Base-by-base conservation (phyloP, 306 rosid genomes). In the Prosopis cineraria region DNA sequence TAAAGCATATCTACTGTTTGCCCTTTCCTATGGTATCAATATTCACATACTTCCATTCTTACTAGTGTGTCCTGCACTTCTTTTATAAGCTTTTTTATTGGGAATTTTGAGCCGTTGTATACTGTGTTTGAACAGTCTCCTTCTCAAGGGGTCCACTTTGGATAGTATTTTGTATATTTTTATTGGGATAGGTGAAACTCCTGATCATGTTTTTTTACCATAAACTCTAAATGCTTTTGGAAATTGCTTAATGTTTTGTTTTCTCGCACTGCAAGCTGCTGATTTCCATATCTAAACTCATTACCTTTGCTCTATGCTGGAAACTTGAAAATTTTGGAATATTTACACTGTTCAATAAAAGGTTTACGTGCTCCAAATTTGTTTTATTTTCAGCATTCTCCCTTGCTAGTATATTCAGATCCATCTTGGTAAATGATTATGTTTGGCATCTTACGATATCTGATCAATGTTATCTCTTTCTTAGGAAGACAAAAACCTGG, bases 401-500 rank as follows among this genome's bases (percentile, higher is more conserved):
- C 14, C 33, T 40, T 40, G 40, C 4, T 31, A 29, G 12, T 44
- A 45, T 77, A 33, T 30, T 30, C 0, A 52, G 45, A 20, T 12
- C 19, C 47, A 4, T 53, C 39, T 47, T 82, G 9, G 25, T 13
- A 16, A 44, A 60, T 72, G 25, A 48, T 58, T 19, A 10, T 37
- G 9, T 62, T 62, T 4, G 24, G 10, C 58, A 27, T 47, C 13
- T 50, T 70, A 20, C 63, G 58, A 24, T n/a, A 48, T 81, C 43
- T 83, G 68, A 50, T 44, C 7, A 13, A 72, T 59, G 52, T 65
- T 66, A 76, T 60, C 75, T 41, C 60, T 62, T 59, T 67, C 62
- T 6, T 88, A 93, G 99, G 91, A 87, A 74, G 85, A 84, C 52
- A 45, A 16, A 17, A 83, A 64, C 58, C 40, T 82, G 53, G 82